Conservation (phyloP, 164 flowering plant genomes). For the Magnolia sinica region DNA sequence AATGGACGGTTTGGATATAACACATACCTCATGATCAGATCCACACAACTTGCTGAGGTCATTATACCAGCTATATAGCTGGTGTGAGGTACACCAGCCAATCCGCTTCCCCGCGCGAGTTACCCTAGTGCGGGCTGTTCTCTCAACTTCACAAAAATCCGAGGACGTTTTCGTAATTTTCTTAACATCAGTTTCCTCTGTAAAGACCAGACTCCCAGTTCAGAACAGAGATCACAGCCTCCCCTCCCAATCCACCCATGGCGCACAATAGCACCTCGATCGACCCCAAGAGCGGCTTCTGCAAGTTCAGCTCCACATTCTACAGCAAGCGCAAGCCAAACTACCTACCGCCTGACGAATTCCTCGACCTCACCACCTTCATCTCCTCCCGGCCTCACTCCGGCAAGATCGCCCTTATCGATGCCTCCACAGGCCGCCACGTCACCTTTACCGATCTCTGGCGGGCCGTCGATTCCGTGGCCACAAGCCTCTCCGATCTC, state of each 20-base stretch:
- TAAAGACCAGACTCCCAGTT: no score
- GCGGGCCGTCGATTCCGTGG: slow-evolving; percentile 58
- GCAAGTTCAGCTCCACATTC: slow-evolving; percentile 53
- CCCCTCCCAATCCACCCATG: slow-evolving; percentile 3
- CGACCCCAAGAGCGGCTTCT: slow-evolving; percentile 65
- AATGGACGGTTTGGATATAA: no score
- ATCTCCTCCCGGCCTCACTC: slow-evolving; percentile 69
- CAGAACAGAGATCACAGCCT: no score
- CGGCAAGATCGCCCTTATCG: slow-evolving; percentile 75
- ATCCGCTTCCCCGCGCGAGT: no score
- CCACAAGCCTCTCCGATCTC: slow-evolving; percentile 48
- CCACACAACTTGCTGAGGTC: no score
- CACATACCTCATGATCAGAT: no score
- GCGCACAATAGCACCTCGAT: slow-evolving; percentile 9
- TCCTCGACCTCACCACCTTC: slow-evolving; percentile 72
- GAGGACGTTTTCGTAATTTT: no score
- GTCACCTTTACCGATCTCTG: slow-evolving; percentile 68
- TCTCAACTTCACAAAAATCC: no score
- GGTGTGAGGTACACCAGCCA: no score
- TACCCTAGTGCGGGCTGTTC: no score
- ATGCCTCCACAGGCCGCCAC: slow-evolving; percentile 65
- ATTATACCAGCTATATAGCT: no score
- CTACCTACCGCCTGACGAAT: slow-evolving; percentile 45
- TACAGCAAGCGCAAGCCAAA: slow-evolving; percentile 76
- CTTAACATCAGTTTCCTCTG: no score